phyloP scores from a whole-genome alignment of 345 rosid genomes.

The Laguncularia racemosa region DNA sequence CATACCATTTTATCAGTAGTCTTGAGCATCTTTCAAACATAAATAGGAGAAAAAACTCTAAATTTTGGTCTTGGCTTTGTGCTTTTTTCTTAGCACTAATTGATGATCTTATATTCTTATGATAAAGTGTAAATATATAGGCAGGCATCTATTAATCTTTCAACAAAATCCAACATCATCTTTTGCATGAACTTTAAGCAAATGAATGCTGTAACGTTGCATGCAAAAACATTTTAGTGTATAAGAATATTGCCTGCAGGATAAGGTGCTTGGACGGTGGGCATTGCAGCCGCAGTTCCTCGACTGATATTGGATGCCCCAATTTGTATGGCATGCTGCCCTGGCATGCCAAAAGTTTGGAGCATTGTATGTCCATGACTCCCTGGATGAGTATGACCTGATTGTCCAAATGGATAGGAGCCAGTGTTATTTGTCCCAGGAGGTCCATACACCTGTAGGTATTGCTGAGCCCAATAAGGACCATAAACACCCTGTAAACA shows the following conservation, averaged over 20 bases:
- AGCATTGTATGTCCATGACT: constrained; percentile 15
- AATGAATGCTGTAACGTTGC: too few relatives aligned
- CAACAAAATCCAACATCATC: too few relatives aligned
- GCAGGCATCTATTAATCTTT: too few relatives aligned
- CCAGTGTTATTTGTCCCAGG: constrained; percentile 17
- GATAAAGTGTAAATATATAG: too few relatives aligned
- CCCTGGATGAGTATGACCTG: constrained; percentile 16
- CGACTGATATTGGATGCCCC: constrained; percentile 19
- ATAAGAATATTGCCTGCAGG: constrained; percentile 15
- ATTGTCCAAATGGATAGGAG: constrained; percentile 19
- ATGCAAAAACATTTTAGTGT: too few relatives aligned
- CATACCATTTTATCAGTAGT: too few relatives aligned
- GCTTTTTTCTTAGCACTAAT: too few relatives aligned
- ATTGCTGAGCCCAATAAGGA: constrained; percentile 27
- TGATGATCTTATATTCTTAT: too few relatives aligned
- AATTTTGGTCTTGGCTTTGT: too few relatives aligned
- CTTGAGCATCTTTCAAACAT: too few relatives aligned
- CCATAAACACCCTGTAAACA: constrained; percentile 18
- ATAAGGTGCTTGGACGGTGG: constrained; percentile 23
- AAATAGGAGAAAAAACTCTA: too few relatives aligned
- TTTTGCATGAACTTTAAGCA: too few relatives aligned
- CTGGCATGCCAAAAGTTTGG: constrained; percentile 16
- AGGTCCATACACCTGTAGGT: constrained; percentile 19
- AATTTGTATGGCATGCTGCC: constrained; percentile 19
- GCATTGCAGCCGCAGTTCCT: constrained; percentile 16